phyloP scores from a whole-genome alignment of 257 asterid genomes.

The Nicotiana undulata region DNA sequence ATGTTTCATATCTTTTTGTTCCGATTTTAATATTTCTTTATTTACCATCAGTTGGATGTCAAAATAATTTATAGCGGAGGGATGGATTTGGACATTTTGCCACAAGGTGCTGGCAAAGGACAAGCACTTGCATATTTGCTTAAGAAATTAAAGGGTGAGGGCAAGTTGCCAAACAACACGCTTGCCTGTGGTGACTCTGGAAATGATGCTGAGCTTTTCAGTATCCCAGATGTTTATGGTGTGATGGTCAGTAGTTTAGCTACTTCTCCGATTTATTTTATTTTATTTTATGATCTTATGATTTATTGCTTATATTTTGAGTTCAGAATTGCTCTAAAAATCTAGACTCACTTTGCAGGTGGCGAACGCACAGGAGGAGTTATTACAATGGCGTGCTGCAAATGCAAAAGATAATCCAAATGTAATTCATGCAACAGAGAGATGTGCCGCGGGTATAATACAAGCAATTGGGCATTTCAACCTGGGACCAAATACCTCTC shows the following conservation, averaged over 20 bases:
- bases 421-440: slow-evolving; percentile 79
- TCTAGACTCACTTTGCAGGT: slow-evolving; percentile 36
- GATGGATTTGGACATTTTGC: slow-evolving; percentile 83
- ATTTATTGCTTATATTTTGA: not conserved
- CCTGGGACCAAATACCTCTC: slow-evolving; percentile 77
- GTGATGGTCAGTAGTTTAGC: slow-evolving; percentile 69
- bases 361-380: slow-evolving; percentile 86
- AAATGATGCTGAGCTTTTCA: slow-evolving; percentile 87
- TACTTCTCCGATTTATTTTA: not conserved
- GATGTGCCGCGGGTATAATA: slow-evolving; percentile 95
- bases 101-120: slow-evolving; percentile 97
- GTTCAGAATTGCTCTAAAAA: not conserved
- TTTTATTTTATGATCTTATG: not conserved
- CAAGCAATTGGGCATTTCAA: slow-evolving; percentile 87
- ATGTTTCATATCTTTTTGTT: slow-evolving; percentile 8
- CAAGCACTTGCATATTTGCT: slow-evolving; percentile 95
- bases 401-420: slow-evolving; percentile 77
- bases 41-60: slow-evolving; percentile 64
- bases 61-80: slow-evolving; percentile 99
- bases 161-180: slow-evolving; percentile 64
- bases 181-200: slow-evolving; percentile 99
- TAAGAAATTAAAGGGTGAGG: slow-evolving; percentile 53
- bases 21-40: slow-evolving; percentile 10
- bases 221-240: slow-evolving; percentile 84
- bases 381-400: slow-evolving; percentile 84